phyloP scores from a whole-genome alignment of 495 filamentous ascomycete species.

The Tuber aestivum region DNA sequence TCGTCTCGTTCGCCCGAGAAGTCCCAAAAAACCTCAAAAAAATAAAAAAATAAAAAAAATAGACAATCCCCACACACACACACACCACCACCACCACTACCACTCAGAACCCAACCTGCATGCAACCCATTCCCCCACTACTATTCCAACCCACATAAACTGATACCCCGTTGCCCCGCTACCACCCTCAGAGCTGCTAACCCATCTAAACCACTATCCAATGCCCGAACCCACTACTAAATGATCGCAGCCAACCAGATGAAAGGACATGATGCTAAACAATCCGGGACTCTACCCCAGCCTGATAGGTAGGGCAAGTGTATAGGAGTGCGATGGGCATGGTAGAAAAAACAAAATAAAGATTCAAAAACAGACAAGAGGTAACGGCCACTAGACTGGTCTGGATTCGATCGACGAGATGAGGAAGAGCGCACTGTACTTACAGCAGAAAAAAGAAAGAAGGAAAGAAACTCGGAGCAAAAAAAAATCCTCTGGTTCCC shows the following conservation, averaged over 20 bases:
- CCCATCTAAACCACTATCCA: conserved; percentile 6
- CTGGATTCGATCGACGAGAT: conserved; percentile 9
- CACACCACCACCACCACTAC: conserved; percentile 18
- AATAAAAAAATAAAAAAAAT: too few species aligned
- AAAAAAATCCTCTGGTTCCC: conserved; percentile 8
- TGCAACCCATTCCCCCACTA: neutral
- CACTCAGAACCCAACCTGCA: conserved; percentile 9
- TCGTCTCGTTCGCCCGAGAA: conserved; percentile 31
- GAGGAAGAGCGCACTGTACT: conserved; percentile 28
- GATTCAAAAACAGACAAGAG: conserved; percentile 11
- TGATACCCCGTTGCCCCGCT: neutral
- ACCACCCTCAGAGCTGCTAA: neutral
- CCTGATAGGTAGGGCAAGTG: neutral
- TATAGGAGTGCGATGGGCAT: neutral
- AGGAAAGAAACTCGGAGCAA: conserved; percentile 22
- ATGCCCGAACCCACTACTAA: neutral
- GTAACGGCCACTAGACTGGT: conserved; percentile 10
- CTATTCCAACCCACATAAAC: conserved; percentile 1
- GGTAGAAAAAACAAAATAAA: conserved; percentile 11
- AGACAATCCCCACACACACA: conserved; percentile 13
- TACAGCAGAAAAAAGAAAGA: conserved; percentile 20
- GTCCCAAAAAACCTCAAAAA: conserved; percentile 19
- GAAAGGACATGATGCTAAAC: neutral
- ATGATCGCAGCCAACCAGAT: neutral
- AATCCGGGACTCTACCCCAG: neutral